Base-by-base conservation (phyloP, 2,329 filamentous ascomycete species). In the Escovopsis sp. region DNA sequence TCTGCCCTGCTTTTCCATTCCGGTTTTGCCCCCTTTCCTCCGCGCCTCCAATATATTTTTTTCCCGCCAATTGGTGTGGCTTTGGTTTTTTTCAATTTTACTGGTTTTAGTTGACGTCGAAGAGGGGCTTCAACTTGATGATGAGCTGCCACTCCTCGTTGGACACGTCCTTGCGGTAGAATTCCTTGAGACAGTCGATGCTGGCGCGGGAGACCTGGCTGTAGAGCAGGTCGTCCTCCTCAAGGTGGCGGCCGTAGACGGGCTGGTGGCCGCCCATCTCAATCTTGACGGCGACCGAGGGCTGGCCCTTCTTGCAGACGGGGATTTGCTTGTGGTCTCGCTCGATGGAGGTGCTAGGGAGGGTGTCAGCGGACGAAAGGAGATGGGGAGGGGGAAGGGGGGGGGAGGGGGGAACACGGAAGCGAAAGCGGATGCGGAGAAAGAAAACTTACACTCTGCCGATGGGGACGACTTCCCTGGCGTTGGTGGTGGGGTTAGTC, bases 211-310 rank as follows among this genome's bases (percentile, higher is more conserved):
- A 91, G 55, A 98, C 86, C 46, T 83, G 71, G 50, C 82, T 89
- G 73, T 95, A 96, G 12, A 98, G 72, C 2, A 67, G 73, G 60
- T 98, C 91, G 49, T 78, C 77, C 62, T 98, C 89, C 63, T 98
- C 91, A 40, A 98, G 75, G 49, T 98, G 91, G 47, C 91, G 83
- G 45, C 91, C 91, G 59, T 98, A 98, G 45, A 82, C 77, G 12
- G 91, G 93, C 68, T 98, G 91, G 60, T 89, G 85, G 45, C 80
- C 67, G 42, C 87, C 89, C 76, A 80, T 81, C 67, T 98, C 93
- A 55, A 98, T 93, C 73, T 98, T 98, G 69, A 98, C 73, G 18
- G 91, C 91, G 9, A 98, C 93, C 1, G 87, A 93, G n/a, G 93
- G 91, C 58, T 94, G 85, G 41, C 89, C 89, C 67, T 87, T 89